These are phyloP conservation scores for Rhazya stricta DNA, from an alignment of 257 asterid genomes.

Conservation along the genomic window DNA sequence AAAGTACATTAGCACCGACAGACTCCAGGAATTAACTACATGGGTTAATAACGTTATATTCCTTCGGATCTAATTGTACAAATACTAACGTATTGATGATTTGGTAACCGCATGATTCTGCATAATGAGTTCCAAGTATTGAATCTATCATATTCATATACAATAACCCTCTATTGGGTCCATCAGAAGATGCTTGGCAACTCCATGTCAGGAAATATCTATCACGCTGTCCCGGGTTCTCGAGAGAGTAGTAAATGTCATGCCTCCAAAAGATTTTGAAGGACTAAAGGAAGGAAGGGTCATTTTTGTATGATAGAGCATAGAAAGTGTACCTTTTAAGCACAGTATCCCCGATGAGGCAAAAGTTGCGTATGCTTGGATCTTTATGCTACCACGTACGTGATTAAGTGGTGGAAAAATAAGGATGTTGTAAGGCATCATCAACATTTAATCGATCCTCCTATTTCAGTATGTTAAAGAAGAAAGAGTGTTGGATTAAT, in stretches of 20 bases:
- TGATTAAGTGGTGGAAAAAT: slow-evolving; percentile 39
- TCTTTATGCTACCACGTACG: slow-evolving; percentile 11
- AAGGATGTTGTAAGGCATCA: slow-evolving; percentile 88
- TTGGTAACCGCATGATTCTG: neutral
- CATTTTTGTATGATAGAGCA: neutral
- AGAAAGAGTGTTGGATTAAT: slow-evolving; percentile 2
- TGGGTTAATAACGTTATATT: neutral
- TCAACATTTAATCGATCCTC: slow-evolving; percentile 80
- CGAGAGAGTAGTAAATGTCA: neutral
- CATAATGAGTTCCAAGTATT: neutral
- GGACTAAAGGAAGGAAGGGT: neutral
- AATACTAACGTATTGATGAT: no score
- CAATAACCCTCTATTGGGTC: neutral
- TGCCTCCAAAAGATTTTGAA: neutral
- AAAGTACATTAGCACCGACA: no score
- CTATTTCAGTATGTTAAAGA: slow-evolving; percentile 34
- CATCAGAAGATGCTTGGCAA: neutral
- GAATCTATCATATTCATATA: neutral
- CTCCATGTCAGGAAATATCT: neutral
- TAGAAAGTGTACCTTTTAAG: neutral
- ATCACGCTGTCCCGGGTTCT: neutral
- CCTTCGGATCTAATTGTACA: neutral
- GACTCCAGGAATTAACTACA: no score
- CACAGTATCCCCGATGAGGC: neutral
- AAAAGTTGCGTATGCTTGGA: no score